These are phyloP conservation scores for Vitellaria paradoxa DNA, from an alignment of 179 eudicot genomes.

Conservation along the genomic window DNA sequence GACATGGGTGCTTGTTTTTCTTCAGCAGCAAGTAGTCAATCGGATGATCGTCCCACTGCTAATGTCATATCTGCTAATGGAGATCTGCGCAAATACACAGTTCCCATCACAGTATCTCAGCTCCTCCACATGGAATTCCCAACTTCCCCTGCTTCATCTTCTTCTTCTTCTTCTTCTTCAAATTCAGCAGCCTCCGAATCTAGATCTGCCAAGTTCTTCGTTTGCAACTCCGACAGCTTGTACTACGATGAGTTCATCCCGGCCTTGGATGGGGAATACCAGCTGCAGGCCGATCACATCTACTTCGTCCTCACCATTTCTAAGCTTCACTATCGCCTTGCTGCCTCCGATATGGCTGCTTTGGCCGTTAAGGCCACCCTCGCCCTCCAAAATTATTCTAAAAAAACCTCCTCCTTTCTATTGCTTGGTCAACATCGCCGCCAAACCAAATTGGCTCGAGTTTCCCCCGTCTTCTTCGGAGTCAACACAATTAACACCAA, in stretches of 20 bases:
- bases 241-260: slow-evolving; percentile 13
- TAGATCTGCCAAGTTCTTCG: neutral
- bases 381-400: neutral
- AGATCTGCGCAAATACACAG: slow-evolving; percentile 1
- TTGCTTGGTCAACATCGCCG: no score
- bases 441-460: neutral
- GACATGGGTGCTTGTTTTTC: slow-evolving; percentile 17
- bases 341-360: slow-evolving; percentile 13
- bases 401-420: no score
- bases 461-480: neutral
- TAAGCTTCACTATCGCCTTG: neutral
- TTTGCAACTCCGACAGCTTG: slow-evolving; percentile 1
- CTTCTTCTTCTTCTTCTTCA: neutral
- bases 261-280: neutral
- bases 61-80: slow-evolving; percentile 12
- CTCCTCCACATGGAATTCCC: neutral
- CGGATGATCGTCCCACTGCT: neutral
- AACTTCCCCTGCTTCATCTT: no score
- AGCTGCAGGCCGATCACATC: slow-evolving; percentile 3
- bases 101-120: slow-evolving; percentile 13
- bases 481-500: no score
- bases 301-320: slow-evolving; percentile 5
- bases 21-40: neutral
- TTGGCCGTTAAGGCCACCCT: slow-evolving; percentile 6
- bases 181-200: no score